Percentiles rank a stretch among this genome's conserved stretches.
Evolutionary conservation across 1,284 basidiomycete genomes (phyloP).

Genomic region (Cryptococcus amylolentus): DNA sequence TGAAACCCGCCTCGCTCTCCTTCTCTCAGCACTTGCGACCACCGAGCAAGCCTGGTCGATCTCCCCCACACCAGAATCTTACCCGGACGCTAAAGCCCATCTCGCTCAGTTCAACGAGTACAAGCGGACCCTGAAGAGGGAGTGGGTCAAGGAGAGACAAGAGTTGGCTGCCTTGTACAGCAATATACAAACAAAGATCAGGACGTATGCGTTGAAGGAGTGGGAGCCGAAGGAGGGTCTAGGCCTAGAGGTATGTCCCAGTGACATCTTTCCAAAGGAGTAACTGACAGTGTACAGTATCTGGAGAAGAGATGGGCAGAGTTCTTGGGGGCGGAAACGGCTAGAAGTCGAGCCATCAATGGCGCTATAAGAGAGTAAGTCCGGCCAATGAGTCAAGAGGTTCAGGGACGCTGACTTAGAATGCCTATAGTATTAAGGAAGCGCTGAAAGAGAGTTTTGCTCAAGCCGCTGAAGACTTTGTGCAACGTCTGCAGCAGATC

Average conservation of each 20-base stretch:
- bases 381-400: neutral
- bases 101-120: slow-evolving; percentile 72
- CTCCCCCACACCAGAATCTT: slow-evolving; percentile 65
- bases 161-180: slow-evolving; percentile 83
- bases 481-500: slow-evolving; percentile 65
- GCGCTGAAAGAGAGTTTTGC: slow-evolving; percentile 78
- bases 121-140: slow-evolving; percentile 79
- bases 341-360: slow-evolving; percentile 78
- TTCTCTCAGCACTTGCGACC: slow-evolving; percentile 62
- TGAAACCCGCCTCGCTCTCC: slow-evolving; percentile 67
- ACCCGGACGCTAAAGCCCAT: slow-evolving; percentile 74
- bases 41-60: slow-evolving; percentile 65
- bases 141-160: slow-evolving; percentile 85
- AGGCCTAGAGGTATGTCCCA: slow-evolving; percentile 56
- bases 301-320: slow-evolving; percentile 74
- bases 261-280: neutral
- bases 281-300: slow-evolving; percentile 54
- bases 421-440: slow-evolving; percentile 75
- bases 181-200: slow-evolving; percentile 91
- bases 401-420: neutral
- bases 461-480: slow-evolving; percentile 76
- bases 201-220: slow-evolving; percentile 79
- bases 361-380: slow-evolving; percentile 83
- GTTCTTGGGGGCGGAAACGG: slow-evolving; percentile 71
- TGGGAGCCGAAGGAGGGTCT: slow-evolving; percentile 77